phyloP scores from a whole-genome alignment of 1,139 yeast genomes.

The Diutina rugosa region DNA sequence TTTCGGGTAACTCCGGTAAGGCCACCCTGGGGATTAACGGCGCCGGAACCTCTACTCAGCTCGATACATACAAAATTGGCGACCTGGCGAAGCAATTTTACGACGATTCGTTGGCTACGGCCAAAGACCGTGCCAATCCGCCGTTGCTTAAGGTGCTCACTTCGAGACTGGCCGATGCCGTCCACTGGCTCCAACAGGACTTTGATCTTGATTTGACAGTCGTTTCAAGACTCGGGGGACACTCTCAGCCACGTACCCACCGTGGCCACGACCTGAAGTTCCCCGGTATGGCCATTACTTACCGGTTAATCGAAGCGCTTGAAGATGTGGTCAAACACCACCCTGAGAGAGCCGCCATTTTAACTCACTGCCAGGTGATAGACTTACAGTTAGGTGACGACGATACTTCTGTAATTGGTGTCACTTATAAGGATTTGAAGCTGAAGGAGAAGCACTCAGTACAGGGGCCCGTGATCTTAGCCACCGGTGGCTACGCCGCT shows the following conservation, averaged over 20 bases:
- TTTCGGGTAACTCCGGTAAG: conserved; percentile 71
- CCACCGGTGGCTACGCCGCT: conserved; percentile 73
- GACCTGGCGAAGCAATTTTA: conserved; percentile 52
- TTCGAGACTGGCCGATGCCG: conserved; percentile 44
- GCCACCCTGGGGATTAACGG: conserved; percentile 83
- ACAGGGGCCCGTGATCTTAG: conserved; percentile 51
- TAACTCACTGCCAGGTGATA: conserved; percentile 42
- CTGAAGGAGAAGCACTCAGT: conserved; percentile 20
- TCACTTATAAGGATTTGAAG: conserved; percentile 30
- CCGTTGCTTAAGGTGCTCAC: conserved; percentile 38
- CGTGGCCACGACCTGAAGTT: conserved; percentile 52
- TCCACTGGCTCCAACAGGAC: conserved; percentile 58
- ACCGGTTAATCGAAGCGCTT: conserved; percentile 41
- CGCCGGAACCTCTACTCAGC: conserved; percentile 51
- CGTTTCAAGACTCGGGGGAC: conserved; percentile 65
- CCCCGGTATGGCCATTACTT: conserved; percentile 72
- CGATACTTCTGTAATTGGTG: conserved; percentile 26
- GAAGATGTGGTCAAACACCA: conserved; percentile 34
- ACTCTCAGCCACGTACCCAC: conserved; percentile 62
- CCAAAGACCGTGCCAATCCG: conserved; percentile 48
- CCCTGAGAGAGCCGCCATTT: conserved; percentile 39
- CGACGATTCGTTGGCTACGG: conserved; percentile 54
- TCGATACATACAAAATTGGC: conserved; percentile 22
- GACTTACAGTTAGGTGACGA: conserved; percentile 29
- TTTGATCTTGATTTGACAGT: conserved; percentile 50